A percentile compares a stretch with the other conserved stretches of the same genome.
Conservation (phyloP, 768 basidiomycete genomes). For the Boletus eberwhitei region DNA sequence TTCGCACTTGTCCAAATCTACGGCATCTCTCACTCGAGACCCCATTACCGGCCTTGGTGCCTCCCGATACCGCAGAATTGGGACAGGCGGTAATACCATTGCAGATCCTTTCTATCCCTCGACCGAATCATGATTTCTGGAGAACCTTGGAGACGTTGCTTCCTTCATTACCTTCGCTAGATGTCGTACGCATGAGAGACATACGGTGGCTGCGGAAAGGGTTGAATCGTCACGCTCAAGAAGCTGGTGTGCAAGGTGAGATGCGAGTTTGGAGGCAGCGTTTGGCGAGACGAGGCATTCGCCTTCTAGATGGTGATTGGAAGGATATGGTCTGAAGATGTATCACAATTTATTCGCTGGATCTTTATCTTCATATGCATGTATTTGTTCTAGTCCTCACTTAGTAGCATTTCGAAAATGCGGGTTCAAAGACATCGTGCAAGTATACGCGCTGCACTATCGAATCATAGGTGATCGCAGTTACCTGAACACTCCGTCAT, state of each 20-base stretch:
- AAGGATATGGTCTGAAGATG: constrained; percentile 37
- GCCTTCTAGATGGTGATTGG: constrained; percentile 73
- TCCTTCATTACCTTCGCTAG: constrained; percentile 53
- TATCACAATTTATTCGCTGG: neutral
- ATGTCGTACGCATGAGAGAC: constrained; percentile 59
- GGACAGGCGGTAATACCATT: constrained; percentile 37
- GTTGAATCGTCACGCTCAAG: constrained; percentile 60
- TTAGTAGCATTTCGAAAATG: neutral
- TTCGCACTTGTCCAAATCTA: constrained; percentile 51
- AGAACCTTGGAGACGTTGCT: constrained; percentile 51
- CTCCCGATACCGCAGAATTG: constrained; percentile 30
- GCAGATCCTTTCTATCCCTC: constrained; percentile 68
- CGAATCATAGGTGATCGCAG: neutral
- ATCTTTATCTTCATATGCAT: constrained; percentile 10
- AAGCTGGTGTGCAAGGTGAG: constrained; percentile 77
- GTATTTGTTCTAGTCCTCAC: constrained; percentile 2
- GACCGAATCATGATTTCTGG: constrained; percentile 64
- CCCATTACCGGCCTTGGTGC: constrained; percentile 54
- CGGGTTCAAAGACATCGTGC: neutral
- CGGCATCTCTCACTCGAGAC: constrained; percentile 70
- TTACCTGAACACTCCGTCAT: neutral
- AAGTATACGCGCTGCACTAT: neutral
- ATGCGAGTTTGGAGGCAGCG: constrained; percentile 72
- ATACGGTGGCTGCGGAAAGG: constrained; percentile 72
- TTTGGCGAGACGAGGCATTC: constrained; percentile 53